Percentiles rank a stretch among this genome's conserved stretches.
Conservation (phyloP, 371 early-diverging fungal genomes). For the Rhizopus delemar region DNA sequence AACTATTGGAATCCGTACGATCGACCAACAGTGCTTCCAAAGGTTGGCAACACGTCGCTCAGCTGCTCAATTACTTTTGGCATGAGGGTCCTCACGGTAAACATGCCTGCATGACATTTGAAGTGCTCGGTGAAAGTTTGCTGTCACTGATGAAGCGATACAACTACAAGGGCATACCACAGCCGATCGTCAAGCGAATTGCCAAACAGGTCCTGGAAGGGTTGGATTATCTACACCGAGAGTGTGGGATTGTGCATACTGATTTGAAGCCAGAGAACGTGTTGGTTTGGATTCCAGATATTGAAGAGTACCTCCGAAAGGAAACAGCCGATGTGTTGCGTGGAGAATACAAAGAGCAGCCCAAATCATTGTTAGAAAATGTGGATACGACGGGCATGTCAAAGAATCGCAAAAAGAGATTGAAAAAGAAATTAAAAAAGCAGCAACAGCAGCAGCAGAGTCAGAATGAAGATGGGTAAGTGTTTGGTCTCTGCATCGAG, state of each 20-base stretch:
- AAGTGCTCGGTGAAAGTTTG: conserved; percentile 94
- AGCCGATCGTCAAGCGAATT: conserved; percentile 83
- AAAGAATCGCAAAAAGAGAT: conserved; percentile 41
- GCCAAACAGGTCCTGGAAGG: conserved; percentile 86
- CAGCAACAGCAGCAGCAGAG: conserved; percentile 11
- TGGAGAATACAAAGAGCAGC: conserved; percentile 7
- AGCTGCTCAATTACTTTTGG: conserved; percentile 87
- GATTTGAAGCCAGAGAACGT: conserved; percentile 98
- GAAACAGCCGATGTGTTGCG: conserved; percentile 25
- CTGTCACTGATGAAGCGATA: conserved; percentile 79
- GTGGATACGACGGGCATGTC: conserved; percentile 25
- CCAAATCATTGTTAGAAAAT: conserved; percentile 9
- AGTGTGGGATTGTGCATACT: conserved; percentile 97
- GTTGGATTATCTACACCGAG: conserved; percentile 91
- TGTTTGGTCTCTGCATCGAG: too few species aligned
- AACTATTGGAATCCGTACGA: conserved; percentile 77
- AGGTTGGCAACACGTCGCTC: conserved; percentile 73
- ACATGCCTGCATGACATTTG: conserved; percentile 97
- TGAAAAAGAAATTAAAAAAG: conserved; percentile 36
- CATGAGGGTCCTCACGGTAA: conserved; percentile 89
- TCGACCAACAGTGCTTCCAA: conserved; percentile 61
- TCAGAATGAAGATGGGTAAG: conserved; percentile 2
- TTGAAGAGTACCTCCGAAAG: conserved; percentile 50
- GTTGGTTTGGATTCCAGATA: conserved; percentile 84
- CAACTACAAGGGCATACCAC: conserved; percentile 75